These are phyloP conservation scores for Cylindrotheca fusiformis DNA, from an alignment of 108 stramenopile species.

Conservation along the genomic window DNA sequence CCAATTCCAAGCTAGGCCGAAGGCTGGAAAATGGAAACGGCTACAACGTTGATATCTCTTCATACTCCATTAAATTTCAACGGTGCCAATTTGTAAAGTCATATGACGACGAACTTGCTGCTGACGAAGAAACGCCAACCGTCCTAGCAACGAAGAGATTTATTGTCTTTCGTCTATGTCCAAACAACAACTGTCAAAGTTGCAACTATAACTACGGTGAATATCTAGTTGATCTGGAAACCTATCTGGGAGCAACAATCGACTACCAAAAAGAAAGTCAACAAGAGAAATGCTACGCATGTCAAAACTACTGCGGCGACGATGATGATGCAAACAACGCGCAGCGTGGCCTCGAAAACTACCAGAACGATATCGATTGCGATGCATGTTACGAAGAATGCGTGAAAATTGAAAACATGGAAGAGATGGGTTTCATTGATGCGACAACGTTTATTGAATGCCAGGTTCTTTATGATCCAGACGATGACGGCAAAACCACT, in stretches of 20 bases:
- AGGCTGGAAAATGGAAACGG: constrained; percentile 51
- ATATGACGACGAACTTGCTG: constrained; percentile 59
- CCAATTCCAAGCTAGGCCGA: constrained; percentile 48
- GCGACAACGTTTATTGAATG: constrained; percentile 79
- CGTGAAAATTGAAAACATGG: constrained; percentile 90
- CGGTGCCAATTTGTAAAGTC: constrained; percentile 87
- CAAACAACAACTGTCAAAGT: constrained; percentile 47
- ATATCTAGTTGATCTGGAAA: constrained; percentile 79
- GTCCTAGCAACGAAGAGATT: constrained; percentile 76
- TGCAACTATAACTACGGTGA: constrained; percentile 88
- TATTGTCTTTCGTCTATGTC: constrained; percentile 84
- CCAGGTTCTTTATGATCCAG: constrained; percentile 53
- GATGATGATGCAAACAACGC: constrained; percentile 24
- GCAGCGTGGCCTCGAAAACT: constrained; percentile 37
- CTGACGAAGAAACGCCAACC: constrained; percentile 52
- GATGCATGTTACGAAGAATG: constrained; percentile 72
- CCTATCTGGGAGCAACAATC: constrained; percentile 69
- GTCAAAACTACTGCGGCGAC: constrained; percentile 50
- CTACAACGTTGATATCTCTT: constrained; percentile 62
- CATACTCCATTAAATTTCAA: constrained; percentile 79
- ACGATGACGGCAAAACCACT: constrained; percentile 52
- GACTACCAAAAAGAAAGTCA: constrained; percentile 66
- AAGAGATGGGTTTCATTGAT: constrained; percentile 84
- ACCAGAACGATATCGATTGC: constrained; percentile 47
- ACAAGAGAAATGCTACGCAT: constrained; percentile 75